Evolutionary conservation across 2,329 filamentous ascomycete genomes (phyloP), one percentile per base, ranked within the genome.

Genomic region (Cercospora sp.): DNA sequence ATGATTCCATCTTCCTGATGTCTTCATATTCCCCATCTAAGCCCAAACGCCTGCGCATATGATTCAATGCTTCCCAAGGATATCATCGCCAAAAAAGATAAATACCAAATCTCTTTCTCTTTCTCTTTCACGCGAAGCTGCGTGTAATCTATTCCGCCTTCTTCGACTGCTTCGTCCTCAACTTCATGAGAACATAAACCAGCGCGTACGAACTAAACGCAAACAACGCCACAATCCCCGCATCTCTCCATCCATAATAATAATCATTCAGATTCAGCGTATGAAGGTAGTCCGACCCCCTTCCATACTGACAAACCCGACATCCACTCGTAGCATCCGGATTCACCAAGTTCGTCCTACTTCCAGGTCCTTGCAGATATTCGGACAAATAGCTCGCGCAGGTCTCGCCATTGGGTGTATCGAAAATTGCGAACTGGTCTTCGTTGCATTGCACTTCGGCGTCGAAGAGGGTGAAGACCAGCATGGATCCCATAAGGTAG

Each of bases 201-300:
- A 84, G 64, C 2, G 76, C 79, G 68, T 90, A 90, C 1, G 61
- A 66, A 20, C 39, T 63, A 5, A 70, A 67, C 1, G 81, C 84
- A 70, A 89, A 89, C 5, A 87, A 78, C 1, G 84, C 85, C 2
- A 85, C 83, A 59, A 90, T 87, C 0, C 75, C 89, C 0, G 87
- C 86, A 77, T 91, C 83, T 60, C 90, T 83, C 90, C 90, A 92
- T 0, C 87, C 89, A 71, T 87, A 88, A 68, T 83, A 86, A 71
- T 90, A 87, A 3, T 87, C 82, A 1, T 81, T 81, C 7, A 91
- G 72, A 74, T 91, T 90, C 12, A 91, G 70, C 0, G 82, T 86
- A 2, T 77, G 72, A 2, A 91, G 76, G 70, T 89, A 91, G 66
- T 90, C 89, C 5, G 83, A 81, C 0, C 88, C 89, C 18, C 74